Evolutionary conservation across 2,329 filamentous ascomycete genomes (phyloP).

Genomic region (Diplodia intermedia): DNA sequence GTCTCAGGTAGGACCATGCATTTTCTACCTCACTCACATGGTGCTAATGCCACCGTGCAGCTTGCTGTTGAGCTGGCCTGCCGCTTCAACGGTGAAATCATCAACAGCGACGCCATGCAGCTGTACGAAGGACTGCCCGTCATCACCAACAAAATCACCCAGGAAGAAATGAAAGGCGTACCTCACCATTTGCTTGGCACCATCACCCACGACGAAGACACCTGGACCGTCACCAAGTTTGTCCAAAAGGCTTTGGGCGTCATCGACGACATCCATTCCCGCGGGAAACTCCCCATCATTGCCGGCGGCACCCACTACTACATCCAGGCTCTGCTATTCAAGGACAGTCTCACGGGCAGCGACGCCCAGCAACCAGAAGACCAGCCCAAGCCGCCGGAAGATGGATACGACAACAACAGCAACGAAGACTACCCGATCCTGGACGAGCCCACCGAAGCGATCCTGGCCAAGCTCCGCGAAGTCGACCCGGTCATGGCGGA

Average conservation of each 20-base stretch:
- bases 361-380: constrained; percentile 40
- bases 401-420: background rate
- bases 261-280: constrained; percentile 77
- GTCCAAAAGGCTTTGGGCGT: constrained; percentile 70
- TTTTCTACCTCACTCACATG: background rate
- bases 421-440: constrained; percentile 68
- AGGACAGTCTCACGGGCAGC: constrained; percentile 63
- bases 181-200: constrained; percentile 88
- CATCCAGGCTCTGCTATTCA: constrained; percentile 84
- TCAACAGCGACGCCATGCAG: constrained; percentile 98
- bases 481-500: constrained; percentile 90
- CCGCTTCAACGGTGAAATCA: constrained; percentile 86
- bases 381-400: background rate
- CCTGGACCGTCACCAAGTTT: constrained; percentile 85
- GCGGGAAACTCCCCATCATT: constrained; percentile 84
- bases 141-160: constrained; percentile 91
- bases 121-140: constrained; percentile 91
- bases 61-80: constrained; percentile 87
- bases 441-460: constrained; percentile 70
- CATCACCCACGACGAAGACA: constrained; percentile 75
- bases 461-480: constrained; percentile 74
- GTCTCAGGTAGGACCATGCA: constrained; percentile 70
- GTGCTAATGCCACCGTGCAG: constrained; percentile 60
- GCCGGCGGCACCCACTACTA: constrained; percentile 98
- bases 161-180: constrained; percentile 76